Evolutionary conservation across 2,329 filamentous ascomycete genomes (phyloP), one percentile per base, ranked within the genome.

Genomic region (Cordyceps farinosa): DNA sequence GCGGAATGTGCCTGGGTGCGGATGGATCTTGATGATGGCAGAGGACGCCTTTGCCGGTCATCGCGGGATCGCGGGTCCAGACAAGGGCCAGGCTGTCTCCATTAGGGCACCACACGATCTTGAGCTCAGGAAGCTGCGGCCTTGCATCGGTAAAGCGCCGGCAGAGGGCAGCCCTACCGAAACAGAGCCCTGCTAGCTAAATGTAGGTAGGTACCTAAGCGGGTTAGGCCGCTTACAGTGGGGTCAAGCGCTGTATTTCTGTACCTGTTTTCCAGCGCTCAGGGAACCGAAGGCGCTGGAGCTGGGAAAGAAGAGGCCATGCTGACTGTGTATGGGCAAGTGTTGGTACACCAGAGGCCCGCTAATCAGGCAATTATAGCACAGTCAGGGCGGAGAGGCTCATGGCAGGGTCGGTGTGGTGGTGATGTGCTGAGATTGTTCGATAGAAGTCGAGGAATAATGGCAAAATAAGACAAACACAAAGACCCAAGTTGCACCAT

Each of bases 1-100:
- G 56, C 48, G 30, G 50, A 61, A 30, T 30, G 48, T 29, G 29
- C 40, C n/a, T 53, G 8, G 58, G 27, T 60, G 45, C 45, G n/a
- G 36, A 60, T 60, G 57, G 48, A 52, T 60, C 38, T 15, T 61
- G 58, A 54, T 61, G 58, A 42, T 53, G 40, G 30, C 27, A 54
- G 58, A 51, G 29, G 40, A 42, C 50, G 50, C 38, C 40, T 36
- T 53, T 47, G 48, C 40, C 22, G 58, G 17, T 34, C 50, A 53
- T 61, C n/a, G 48, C 13, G 8, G 30, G 57, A n/a, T 54, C 58
- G 30, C 40, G 48, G 48, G 47, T 40, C 45, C 44, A 50, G 30
- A 10, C 56, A 42, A 40, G 13, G 47, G 44, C 34, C 42, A 48
- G 40, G 4, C 32, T 58, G 54, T 27, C 32, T 38, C 44, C n/a